phyloP scores from a whole-genome alignment of 257 asterid species.

The Linaria vulgaris region DNA sequence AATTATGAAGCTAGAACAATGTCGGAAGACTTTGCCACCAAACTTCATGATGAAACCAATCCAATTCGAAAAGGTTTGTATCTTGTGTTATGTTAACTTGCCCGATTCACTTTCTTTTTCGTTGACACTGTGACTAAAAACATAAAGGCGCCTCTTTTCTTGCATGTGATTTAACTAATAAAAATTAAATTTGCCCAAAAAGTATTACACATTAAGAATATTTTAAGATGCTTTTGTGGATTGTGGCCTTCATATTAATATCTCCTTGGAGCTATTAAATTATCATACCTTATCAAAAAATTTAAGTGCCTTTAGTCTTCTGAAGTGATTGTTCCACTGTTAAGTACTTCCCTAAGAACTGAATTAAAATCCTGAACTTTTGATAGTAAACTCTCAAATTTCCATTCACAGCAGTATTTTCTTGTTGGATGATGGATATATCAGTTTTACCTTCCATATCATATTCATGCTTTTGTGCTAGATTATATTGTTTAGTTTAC shows the following conservation, averaged over 20 bases:
- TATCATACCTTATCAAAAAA: no score
- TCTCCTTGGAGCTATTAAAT: not conserved
- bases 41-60: slow-evolving; percentile 81
- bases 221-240: no score
- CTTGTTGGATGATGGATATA: no score
- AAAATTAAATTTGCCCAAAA: not conserved
- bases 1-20: slow-evolving; percentile 65
- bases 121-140: not conserved
- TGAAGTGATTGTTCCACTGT: not conserved
- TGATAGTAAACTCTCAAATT: not conserved
- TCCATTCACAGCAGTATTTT: no score
- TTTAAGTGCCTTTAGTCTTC: not conserved
- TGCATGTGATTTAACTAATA: slow-evolving; percentile 4
- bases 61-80: slow-evolving; percentile 83
- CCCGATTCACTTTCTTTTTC: not conserved
- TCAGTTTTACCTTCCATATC: not conserved
- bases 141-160: not conserved
- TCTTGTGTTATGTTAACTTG: not conserved
- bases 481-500: no score
- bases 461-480: no score
- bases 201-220: not conserved
- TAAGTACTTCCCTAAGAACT: not conserved
- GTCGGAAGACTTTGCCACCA: slow-evolving; percentile 46
- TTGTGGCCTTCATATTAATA: not conserved
- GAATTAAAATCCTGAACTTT: not conserved